phyloP scores from a whole-genome alignment of 208 protist species.

The Trypanosoma platydactyli region DNA sequence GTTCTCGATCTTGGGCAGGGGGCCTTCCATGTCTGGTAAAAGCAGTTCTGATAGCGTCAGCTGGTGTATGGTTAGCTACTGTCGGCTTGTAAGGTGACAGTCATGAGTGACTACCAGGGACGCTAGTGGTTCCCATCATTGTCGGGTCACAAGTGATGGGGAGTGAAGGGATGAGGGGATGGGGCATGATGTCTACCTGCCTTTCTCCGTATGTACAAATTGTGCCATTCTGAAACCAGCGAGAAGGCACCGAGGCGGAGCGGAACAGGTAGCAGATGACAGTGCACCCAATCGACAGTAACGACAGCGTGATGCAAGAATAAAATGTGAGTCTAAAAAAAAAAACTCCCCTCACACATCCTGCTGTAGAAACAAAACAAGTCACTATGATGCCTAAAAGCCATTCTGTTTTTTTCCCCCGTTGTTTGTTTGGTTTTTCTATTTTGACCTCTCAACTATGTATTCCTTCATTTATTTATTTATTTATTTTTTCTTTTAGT shows the following conservation, averaged over 20 bases:
- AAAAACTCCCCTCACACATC: too few species aligned
- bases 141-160: too few species aligned
- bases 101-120: background rate
- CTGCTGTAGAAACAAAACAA: too few species aligned
- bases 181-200: background rate
- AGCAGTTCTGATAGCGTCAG: conserved; percentile 24
- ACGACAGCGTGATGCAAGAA: too few species aligned
- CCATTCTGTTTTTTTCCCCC: background rate
- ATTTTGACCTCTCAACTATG: too few species aligned
- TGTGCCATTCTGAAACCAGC: too few species aligned
- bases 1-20: background rate
- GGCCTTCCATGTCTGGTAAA: conserved; percentile 28
- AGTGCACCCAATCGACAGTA: too few species aligned
- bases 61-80: conserved; percentile 34
- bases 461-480: background rate
- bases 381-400: too few species aligned
- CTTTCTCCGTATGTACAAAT: too few species aligned
- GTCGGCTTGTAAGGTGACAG: conserved; percentile 19
- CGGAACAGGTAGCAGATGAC: too few species aligned
- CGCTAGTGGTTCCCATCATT: conserved; percentile 5
- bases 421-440: too few species aligned
- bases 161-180: background rate
- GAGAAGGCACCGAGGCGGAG: too few species aligned
- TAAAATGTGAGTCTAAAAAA: background rate
- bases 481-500: conserved; percentile 10